Base-by-base conservation (phyloP, 1,284 basidiomycete species). In the Cryptococcus hybrid region DNA sequence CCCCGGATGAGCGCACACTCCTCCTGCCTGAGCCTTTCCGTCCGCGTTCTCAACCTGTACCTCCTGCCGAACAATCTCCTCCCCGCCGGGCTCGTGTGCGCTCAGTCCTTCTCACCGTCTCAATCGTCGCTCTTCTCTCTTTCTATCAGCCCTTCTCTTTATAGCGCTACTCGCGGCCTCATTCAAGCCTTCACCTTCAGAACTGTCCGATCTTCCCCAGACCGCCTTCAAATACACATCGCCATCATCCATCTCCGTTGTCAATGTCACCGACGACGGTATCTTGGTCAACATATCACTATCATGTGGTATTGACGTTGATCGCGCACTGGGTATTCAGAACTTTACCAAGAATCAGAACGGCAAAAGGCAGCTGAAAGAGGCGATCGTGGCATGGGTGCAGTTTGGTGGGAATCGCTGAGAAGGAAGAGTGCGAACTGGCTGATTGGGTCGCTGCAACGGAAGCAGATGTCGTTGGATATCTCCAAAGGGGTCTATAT, bases 321-420 rank as follows among this genome's bases (percentile, higher is more conserved):
- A 78, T 55, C 38, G 46, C 1, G 69, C 68, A 0, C 55, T 78
- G 5, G 74, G 71, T 0, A 56, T 76, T 7, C 59, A 67, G 11
- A 52, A 24, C 2, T 62, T 38, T 37, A 37, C 3, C 58, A 18
- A 15, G 48, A 54, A 9, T 48, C 61, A 9, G 60, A 63, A 13
- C 62, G 57, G 52, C 30, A 43, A 1, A 50, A 47, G 8, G 65
- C 65, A 4, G 51, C 30, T 5, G 8, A 35, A 6, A 55, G 59
- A 1, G 69, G 64, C 9, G 57, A 60, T 12, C 48, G 68, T 46
- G 68, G 69, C 5, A 54, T 56, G 24, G 74, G 73, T 4, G 64
- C 67, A 3, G 63, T 42, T 0, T 77, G 75, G 76, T 79, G 77
- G 77, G 71, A 76, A 47, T 15, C 49, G 3, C 30, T 75, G 8